Evolutionary conservation across 768 basidiomycete species (phyloP).

Genomic region (Jaapia argillacea): DNA sequence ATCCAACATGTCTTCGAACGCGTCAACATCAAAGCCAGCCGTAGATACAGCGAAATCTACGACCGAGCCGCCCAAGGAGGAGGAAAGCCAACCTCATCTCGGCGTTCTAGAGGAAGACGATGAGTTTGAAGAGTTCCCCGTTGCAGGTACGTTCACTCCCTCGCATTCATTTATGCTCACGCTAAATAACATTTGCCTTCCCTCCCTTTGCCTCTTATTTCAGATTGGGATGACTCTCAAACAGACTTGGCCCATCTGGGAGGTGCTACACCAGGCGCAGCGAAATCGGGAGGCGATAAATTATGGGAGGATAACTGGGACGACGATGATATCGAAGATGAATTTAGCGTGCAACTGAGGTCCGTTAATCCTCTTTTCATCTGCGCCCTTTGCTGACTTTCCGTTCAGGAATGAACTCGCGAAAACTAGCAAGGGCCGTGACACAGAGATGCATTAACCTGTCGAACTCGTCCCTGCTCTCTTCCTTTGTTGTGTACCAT

Average conservation of each 20-base stretch:
- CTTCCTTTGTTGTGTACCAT: no score
- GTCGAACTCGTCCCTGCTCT: no score
- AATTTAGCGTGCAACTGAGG: slow-evolving; percentile 94
- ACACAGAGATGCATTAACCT: slow-evolving; percentile 10
- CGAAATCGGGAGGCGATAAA: slow-evolving; percentile 77
- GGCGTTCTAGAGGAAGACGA: slow-evolving; percentile 96
- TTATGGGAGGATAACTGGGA: slow-evolving; percentile 99
- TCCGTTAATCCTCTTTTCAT: slow-evolving; percentile 27
- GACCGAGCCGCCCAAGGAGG: slow-evolving; percentile 17
- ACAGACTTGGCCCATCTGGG: slow-evolving; percentile 75
- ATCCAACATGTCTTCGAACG: not conserved
- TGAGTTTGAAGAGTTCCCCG: slow-evolving; percentile 91
- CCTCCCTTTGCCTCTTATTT: not conserved
- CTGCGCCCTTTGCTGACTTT: not conserved
- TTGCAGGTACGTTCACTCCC: slow-evolving; percentile 48
- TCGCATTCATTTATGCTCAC: not conserved
- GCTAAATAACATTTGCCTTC: not conserved
- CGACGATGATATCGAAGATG: slow-evolving; percentile 97
- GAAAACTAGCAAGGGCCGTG: slow-evolving; percentile 40
- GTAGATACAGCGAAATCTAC: not conserved
- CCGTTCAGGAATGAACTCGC: slow-evolving; percentile 47
- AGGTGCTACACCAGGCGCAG: slow-evolving; percentile 63
- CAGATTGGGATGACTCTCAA: slow-evolving; percentile 84
- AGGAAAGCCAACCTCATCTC: slow-evolving; percentile 51
- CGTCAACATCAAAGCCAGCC: not conserved